Base-by-base conservation (phyloP, 352 stramenopile genomes). In the Pythium apleroticum region DNA sequence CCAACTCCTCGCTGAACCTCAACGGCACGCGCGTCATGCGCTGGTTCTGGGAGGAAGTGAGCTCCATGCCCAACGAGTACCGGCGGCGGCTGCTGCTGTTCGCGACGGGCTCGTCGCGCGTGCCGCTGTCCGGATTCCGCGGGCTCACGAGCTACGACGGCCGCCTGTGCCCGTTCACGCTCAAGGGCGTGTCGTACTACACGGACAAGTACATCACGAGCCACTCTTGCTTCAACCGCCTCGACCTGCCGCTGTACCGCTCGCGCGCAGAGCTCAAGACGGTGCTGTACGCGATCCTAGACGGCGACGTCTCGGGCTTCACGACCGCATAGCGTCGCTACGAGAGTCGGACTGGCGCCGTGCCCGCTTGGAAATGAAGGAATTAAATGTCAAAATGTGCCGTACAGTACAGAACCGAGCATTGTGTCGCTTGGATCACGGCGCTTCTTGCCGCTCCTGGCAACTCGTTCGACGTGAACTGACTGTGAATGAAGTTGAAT, bases 1-100 rank as follows among this genome's bases (percentile, higher is more conserved):
- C 96, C 1, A 66, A 66, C 9, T 53, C 78, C 41, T 77, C 73
- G 52, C 60, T 70, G 28, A 84, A 88, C 50, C 65, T 88, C 9
- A 69, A 75, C 27, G 72, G 61, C 31, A 63, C 70, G 27, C 69
- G 35, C 12, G 70, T 81, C 1, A 77, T 70, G n/a, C 59, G 57
- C 15, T 98, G 94, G 95, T 99, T 99, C 68, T 99, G 97, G 97
- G 97, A 97, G 57, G 90, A 98, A 28, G 84, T 99, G 66, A 82
- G 85, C 25, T 81, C 84, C 35, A 89, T 90, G 80, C 76, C 82
- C n/a, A 86, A 84, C 60, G 81, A 91, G 65, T 86, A 92, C 37
- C 72, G 81, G 0, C 77, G 81, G 0, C 77, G 81, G 12, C 71
- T 96, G 63, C 65, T 96, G 33, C 72, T 92, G 20, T 94, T 94